Conservation (phyloP, 2,329 filamentous ascomycete genomes). For the Epichloe festucae region DNA sequence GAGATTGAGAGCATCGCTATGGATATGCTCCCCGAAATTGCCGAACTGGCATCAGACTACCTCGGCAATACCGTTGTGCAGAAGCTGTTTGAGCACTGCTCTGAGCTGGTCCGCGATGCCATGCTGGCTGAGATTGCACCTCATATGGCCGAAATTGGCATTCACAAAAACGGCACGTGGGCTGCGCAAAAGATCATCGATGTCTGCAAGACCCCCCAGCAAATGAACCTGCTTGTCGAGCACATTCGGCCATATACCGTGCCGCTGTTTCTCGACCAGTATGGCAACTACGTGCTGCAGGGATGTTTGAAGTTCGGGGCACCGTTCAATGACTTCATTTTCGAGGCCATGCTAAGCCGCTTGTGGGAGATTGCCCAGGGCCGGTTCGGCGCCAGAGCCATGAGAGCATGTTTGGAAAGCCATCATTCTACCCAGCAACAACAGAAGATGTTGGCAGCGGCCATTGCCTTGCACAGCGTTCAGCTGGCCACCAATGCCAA, state of each 20-base stretch:
- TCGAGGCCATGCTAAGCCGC: conserved; percentile 87
- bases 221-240: conserved; percentile 77
- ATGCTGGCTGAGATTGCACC: conserved; percentile 84
- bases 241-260: conserved; percentile 76
- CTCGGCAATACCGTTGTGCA: conserved; percentile 98
- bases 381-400: conserved; percentile 85
- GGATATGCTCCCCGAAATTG: conserved; percentile 93
- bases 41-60: conserved; percentile 89
- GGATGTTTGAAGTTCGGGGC: conserved; percentile 86
- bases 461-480: conserved; percentile 92
- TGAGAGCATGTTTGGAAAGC: conserved; percentile 93
- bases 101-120: conserved; percentile 74
- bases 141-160: conserved; percentile 88
- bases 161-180: conserved; percentile 99
- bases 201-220: conserved; percentile 70
- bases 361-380: conserved; percentile 93
- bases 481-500: conserved; percentile 95
- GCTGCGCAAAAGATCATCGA: conserved; percentile 99
- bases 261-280: conserved; percentile 90
- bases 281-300: conserved; percentile 96
- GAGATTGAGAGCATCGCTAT: conserved; percentile 89
- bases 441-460: conserved; percentile 84
- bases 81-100: conserved; percentile 95
- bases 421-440: conserved; percentile 92
- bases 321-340: conserved; percentile 91